Evolutionary conservation across 805 yeast species (phyloP), one percentile per base, ranked within the genome.

Genomic region (Cyberlindnera suaveolens): DNA sequence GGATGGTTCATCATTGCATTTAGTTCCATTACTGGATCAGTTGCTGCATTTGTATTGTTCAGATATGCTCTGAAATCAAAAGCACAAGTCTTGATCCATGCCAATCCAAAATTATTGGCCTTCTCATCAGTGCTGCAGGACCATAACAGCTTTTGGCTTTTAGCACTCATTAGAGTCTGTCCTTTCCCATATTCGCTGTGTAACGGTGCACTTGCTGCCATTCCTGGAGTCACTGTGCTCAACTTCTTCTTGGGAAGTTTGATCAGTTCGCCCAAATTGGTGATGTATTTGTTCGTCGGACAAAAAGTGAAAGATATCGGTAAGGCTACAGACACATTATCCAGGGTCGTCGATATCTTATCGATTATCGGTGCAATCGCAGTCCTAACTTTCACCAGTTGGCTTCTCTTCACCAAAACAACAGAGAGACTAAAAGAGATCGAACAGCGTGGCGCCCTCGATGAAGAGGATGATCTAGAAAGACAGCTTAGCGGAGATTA

Each of bases 121-220:
- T 75, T 93, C 49, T 74, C 86, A 1, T 78, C 81, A 42, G 84
- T 87, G 5, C 62, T 91, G 46, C 78, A 74, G 51, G 95, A 87
- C 45, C 75, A 77, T 43, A 82, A 83, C 51, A 76, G 80, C 45
- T 73, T 89, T 44, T 60, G 80, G 49, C 63, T 93, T 19, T 63
- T 91, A 41, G 75, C 84, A 41, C 68, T 91, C 57, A 73, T 91
- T 26, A 70, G 97, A 43, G 62, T 91, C 44, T 88, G 96, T 53
- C 99, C 99, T 1, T 74, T 91, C 54, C 98, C 98, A 0, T 93
- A 89, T 60, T 88, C 96, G 3, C 67, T 91, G 29, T 82, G 93
- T 0, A 91, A 91, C 56, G 97, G 96, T 4, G 97, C 96, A 0
- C 70, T 93, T 51, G 93, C 96, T 9, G 82, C 95, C 2, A 76